Conservation (phyloP, 371 early-diverging fungal genomes). For the Lichtheimia ornata region DNA sequence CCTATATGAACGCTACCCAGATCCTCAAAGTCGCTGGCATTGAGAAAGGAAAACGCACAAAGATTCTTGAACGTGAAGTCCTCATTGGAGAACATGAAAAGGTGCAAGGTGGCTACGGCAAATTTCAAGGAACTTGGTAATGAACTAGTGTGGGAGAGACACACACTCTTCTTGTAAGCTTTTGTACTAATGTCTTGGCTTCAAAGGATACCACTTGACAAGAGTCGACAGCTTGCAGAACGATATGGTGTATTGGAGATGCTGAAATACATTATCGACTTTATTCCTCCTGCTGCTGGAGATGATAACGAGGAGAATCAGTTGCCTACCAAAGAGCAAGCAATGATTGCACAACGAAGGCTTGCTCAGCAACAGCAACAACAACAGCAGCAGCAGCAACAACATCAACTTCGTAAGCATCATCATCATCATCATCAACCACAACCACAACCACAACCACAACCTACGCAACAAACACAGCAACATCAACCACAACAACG, state of each 20-base stretch:
- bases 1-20: constrained; percentile 95
- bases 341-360: constrained; percentile 9
- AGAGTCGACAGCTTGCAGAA: constrained; percentile 73
- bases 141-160: background rate
- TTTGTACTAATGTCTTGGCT: background rate
- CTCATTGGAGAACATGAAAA: constrained; percentile 87
- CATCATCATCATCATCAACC: background rate
- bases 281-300: constrained; percentile 47
- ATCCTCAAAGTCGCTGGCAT: constrained; percentile 94
- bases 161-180: background rate
- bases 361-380: constrained; percentile 2
- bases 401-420: background rate
- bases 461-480: background rate
- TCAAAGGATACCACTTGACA: constrained; percentile 78
- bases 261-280: constrained; percentile 68
- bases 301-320: constrained; percentile 12
- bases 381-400: background rate
- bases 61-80: constrained; percentile 90
- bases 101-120: constrained; percentile 97
- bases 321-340: constrained; percentile 36
- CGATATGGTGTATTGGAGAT: constrained; percentile 67
- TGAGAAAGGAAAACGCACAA: constrained; percentile 93
- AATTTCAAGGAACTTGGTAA: constrained; percentile 94
- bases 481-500: background rate
- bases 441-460: background rate